Evolutionary conservation across 139 green algal genomes (phyloP).

Genomic region (Volvox africanus): DNA sequence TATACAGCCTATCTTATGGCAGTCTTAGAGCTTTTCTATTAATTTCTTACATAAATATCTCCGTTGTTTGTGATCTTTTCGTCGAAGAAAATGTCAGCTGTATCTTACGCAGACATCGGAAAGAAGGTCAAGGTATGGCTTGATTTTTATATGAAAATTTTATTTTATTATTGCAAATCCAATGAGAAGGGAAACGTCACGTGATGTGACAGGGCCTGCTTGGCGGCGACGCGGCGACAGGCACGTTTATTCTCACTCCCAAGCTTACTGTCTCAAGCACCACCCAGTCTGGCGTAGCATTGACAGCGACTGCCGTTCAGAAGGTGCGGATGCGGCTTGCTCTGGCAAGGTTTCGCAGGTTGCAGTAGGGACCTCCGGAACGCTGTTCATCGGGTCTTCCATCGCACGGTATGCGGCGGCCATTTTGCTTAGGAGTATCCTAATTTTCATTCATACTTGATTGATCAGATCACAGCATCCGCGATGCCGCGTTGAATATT

Average conservation of each 20-base stretch:
- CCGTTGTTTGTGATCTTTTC: too few species aligned
- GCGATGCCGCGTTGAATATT: too few species aligned
- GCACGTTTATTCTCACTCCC: constrained; percentile 8
- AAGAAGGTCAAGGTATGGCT: constrained; percentile 23
- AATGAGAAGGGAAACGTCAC: neutral
- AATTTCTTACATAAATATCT: too few species aligned
- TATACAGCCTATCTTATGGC: too few species aligned
- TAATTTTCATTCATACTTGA: too few species aligned
- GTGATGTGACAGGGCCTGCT: constrained; percentile 15
- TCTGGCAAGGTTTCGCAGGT: too few species aligned
- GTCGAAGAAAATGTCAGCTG: neutral
- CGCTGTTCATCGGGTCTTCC: too few species aligned
- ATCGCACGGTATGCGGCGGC: too few species aligned
- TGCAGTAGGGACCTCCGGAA: too few species aligned
- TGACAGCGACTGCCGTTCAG: neutral
- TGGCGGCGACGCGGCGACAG: constrained; percentile 26
- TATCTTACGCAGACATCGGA: constrained; percentile 24
- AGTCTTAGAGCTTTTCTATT: too few species aligned
- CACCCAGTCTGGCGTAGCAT: neutral
- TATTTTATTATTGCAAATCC: neutral
- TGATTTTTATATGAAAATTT: neutral
- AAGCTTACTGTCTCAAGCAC: constrained; percentile 12
- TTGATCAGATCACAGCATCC: too few species aligned
- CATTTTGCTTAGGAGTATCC: too few species aligned
- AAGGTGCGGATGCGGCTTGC: neutral